These are phyloP conservation scores for Turritis glabra DNA, from an alignment of 345 rosid genomes.

Conservation along the genomic window DNA sequence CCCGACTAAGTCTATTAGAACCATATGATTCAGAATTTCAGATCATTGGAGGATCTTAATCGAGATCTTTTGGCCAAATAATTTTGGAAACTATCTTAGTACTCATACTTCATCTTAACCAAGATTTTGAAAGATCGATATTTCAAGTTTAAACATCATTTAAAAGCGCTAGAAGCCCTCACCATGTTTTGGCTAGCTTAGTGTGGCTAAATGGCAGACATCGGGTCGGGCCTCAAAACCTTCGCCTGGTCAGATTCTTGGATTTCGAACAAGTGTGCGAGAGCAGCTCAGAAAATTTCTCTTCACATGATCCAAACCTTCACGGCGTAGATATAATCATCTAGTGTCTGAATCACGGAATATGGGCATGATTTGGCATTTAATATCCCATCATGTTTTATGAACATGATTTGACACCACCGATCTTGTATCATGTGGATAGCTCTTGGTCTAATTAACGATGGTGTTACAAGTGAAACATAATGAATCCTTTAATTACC, in stretches of 20 bases:
- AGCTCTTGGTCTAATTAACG: background rate
- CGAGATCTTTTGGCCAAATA: background rate
- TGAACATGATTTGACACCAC: background rate
- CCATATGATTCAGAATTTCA: background rate
- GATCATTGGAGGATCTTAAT: background rate
- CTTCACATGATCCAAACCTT: background rate
- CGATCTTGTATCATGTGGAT: background rate
- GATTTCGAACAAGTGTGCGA: background rate
- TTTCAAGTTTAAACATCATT: background rate
- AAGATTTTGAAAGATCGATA: background rate
- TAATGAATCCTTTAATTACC: background rate
- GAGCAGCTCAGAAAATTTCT: background rate
- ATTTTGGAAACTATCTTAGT: no score
- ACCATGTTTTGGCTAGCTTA: background rate
- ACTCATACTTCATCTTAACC: no score
- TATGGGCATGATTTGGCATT: background rate
- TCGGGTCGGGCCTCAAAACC: background rate
- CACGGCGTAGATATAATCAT: background rate
- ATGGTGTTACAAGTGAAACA: background rate
- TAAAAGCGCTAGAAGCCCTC: background rate
- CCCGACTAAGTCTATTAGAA: background rate
- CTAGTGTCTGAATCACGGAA: background rate
- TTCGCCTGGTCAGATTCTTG: background rate
- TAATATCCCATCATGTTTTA: no score
- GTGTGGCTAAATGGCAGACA: background rate